A percentile compares a stretch with the other conserved stretches of the same genome.
These are phyloP conservation scores for Stephanodiscus minutulus DNA, from an alignment of 108 stramenopile genomes.

Conservation along the genomic window DNA sequence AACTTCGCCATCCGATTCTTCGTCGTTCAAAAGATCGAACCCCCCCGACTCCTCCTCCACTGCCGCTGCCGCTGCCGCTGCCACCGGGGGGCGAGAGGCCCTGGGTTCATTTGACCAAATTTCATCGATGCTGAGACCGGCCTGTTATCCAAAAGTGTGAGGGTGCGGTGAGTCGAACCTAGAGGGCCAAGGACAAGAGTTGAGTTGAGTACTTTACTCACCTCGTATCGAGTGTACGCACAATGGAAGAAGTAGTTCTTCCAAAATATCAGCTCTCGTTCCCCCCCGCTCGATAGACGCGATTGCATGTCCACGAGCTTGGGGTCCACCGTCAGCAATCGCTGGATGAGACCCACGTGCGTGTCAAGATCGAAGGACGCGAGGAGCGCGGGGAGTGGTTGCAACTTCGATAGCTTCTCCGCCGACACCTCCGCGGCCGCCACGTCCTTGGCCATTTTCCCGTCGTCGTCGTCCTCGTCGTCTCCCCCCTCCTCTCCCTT, in stretches of 20 bases:
- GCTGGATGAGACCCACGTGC: conserved; percentile 86
- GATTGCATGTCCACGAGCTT: conserved; percentile 71
- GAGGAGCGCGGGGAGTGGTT: conserved; percentile 73
- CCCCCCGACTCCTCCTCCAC: conserved; percentile 26
- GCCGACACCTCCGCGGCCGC: conserved; percentile 52
- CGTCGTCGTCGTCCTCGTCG: conserved; percentile 40
- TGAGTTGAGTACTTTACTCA: no score
- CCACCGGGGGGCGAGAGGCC: conserved; percentile 5
- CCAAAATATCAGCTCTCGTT: conserved; percentile 77
- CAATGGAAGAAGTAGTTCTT: conserved; percentile 87
- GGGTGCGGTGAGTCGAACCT: no score
- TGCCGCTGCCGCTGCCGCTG: neutral
- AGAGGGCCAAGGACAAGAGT: no score
- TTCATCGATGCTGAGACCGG: conserved; percentile 86
- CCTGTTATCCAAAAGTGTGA: conserved; percentile 30
- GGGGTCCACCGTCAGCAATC: conserved; percentile 67
- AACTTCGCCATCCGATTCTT: conserved; percentile 29
- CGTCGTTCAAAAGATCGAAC: conserved; percentile 16
- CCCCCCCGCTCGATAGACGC: conserved; percentile 61
- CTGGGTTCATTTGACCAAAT: conserved; percentile 75
- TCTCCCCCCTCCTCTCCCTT: conserved; percentile 47
- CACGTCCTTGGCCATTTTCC: conserved; percentile 36
- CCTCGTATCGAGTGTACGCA: conserved; percentile 74
- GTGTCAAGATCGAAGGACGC: conserved; percentile 78
- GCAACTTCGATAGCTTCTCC: conserved; percentile 70